Percentiles rank a stretch among this genome's conserved stretches.
These are phyloP conservation scores for Termitomyces sp. DNA, from an alignment of 768 basidiomycete species.

Conservation along the genomic window DNA sequence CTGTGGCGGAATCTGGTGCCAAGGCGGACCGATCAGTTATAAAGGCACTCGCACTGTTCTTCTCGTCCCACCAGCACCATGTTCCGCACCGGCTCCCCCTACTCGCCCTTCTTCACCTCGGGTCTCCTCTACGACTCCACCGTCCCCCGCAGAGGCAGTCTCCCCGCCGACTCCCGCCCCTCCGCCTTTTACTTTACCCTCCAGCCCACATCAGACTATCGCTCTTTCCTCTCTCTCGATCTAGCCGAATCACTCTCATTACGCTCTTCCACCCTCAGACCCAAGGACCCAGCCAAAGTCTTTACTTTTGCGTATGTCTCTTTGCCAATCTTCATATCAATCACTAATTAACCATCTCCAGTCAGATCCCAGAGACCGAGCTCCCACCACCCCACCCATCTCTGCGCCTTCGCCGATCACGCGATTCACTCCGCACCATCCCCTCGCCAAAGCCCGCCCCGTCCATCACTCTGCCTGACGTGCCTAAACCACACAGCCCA, in stretches of 20 bases:
- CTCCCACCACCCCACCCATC: slow-evolving; percentile 20
- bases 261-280: too few relatives aligned
- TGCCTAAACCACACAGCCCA: too few relatives aligned
- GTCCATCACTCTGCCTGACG: slow-evolving; percentile 45
- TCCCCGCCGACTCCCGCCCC: slow-evolving; percentile 26
- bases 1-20: slow-evolving; percentile 4
- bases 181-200: slow-evolving; percentile 48
- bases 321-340: too few relatives aligned
- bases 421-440: slow-evolving; percentile 41
- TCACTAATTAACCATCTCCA: too few relatives aligned
- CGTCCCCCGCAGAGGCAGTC: slow-evolving; percentile 29
- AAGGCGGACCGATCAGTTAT: background rate
- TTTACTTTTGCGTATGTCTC: background rate
- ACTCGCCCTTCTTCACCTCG: slow-evolving; percentile 64
- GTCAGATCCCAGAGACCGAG: too few relatives aligned
- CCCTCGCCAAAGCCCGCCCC: slow-evolving; percentile 63
- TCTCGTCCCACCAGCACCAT: slow-evolving; percentile 16
- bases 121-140: slow-evolving; percentile 39
- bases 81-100: slow-evolving; percentile 43
- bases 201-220: slow-evolving; percentile 25
- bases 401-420: slow-evolving; percentile 26
- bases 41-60: too few relatives aligned
- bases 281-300: too few relatives aligned
- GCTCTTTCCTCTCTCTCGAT: background rate
- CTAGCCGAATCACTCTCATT: background rate